phyloP scores from a whole-genome alignment of 2,329 filamentous ascomycete species.

The Botryotinia calthae region DNA sequence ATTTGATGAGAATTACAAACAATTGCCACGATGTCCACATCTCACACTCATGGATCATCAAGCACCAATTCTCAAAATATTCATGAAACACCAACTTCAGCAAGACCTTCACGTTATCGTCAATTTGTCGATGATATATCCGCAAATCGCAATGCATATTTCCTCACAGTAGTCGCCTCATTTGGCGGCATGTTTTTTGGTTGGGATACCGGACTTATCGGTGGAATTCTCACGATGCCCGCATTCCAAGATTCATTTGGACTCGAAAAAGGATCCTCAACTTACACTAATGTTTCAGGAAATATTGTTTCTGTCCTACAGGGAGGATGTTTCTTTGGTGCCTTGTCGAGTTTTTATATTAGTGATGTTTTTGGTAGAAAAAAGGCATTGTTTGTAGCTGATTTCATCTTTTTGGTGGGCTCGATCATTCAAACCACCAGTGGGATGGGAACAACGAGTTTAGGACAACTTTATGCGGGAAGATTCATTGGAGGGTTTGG shows the following conservation, averaged over 20 bases:
- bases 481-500: slow-evolving; percentile 24
- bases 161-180: slow-evolving; percentile 44
- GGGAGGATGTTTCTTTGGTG: slow-evolving; percentile 63
- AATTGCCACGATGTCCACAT: background rate
- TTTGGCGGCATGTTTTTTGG: slow-evolving; percentile 63
- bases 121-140: slow-evolving; percentile 11
- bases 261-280: background rate
- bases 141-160: slow-evolving; percentile 20
- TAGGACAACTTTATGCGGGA: slow-evolving; percentile 19
- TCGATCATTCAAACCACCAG: slow-evolving; percentile 20
- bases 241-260: slow-evolving; percentile 48
- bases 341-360: slow-evolving; percentile 46
- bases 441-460: slow-evolving; percentile 18
- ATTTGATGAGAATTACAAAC: background rate
- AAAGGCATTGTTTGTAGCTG: slow-evolving; percentile 19
- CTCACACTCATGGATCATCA: background rate
- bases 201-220: slow-evolving; percentile 70
- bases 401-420: slow-evolving; percentile 20
- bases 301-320: slow-evolving; percentile 63
- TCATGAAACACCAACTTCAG: background rate
- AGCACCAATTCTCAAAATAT: background rate
- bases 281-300: slow-evolving; percentile 6
- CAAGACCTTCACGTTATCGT: slow-evolving; percentile 4
- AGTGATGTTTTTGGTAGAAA: slow-evolving; percentile 36
- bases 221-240: slow-evolving; percentile 65